Evolutionary conservation across 768 basidiomycete genomes (phyloP).

Genomic region (Hydnomerulius pinastri): DNA sequence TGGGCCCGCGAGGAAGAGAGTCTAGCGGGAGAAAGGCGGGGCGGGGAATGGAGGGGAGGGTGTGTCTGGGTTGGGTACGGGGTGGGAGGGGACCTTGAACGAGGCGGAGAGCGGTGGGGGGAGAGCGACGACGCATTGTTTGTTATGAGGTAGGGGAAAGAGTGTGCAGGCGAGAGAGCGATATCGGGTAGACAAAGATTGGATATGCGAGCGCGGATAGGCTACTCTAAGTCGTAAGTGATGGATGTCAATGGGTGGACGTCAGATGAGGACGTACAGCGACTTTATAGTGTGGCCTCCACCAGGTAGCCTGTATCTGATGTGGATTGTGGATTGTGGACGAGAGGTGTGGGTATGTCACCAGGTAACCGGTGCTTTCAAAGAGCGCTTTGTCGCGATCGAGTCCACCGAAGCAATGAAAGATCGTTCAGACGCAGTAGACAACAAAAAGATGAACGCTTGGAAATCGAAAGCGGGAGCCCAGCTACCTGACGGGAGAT

Average conservation of each 20-base stretch:
- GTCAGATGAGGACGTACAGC: not conserved
- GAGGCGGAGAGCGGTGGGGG: constrained; percentile 67
- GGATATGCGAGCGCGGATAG: not conserved
- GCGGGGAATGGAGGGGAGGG: constrained; percentile 64
- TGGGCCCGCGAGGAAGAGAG: constrained; percentile 21
- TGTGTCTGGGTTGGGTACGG: constrained; percentile 63
- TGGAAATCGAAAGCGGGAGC: not conserved
- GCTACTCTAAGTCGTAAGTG: not conserved
- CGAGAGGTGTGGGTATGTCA: not conserved
- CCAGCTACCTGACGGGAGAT: not conserved
- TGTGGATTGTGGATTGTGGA: constrained; percentile 1
- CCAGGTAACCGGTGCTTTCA: too few species aligned
- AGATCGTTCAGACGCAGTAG: not conserved
- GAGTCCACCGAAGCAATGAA: not conserved
- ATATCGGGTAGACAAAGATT: not conserved
- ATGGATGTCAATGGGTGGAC: not conserved
- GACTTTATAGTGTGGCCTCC: not conserved
- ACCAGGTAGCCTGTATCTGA: not conserved
- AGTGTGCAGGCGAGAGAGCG: not conserved
- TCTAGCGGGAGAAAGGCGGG: constrained; percentile 47
- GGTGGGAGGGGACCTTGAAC: constrained; percentile 61
- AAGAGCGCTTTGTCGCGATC: too few species aligned
- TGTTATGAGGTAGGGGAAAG: not conserved
- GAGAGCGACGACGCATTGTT: constrained; percentile 65
- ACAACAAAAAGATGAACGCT: not conserved